Evolutionary conservation across 2,329 filamentous ascomycete genomes (phyloP), one percentile per base, ranked within the genome.

Genomic region (Alternaria arbusti): DNA sequence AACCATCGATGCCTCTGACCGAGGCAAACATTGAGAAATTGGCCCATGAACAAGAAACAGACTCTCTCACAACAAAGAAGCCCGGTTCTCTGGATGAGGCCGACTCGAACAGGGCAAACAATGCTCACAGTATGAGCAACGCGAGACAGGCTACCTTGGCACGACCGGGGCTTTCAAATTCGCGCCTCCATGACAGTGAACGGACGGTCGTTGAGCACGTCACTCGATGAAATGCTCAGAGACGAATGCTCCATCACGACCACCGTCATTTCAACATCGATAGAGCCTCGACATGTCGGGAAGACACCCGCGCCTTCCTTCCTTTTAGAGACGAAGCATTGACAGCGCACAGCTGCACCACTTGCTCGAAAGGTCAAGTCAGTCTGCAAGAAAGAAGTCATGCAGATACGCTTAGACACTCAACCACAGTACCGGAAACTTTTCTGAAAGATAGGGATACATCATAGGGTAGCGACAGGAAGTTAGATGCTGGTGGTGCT

Each of bases 21-120:
- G 70, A 72, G 63, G 79, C 78, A 54, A 80, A 80, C 62, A 77
- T 80, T 58, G 72, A 78, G 66, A 75, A 70, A 54, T 63, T 79
- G 10, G 68, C 65, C n/a, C 69, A 75, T 40, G 76, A 74, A 57
- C 73, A 74, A 49, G 74, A 78, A 44, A 63, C 51, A 11, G 72
- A 71, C 13, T 62, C 61, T 9, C 28, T 49, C 15, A 55, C 61
- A n/a, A 28, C 62, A 57, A 70, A 61, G 20, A 68, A 61, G 28
- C 15, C 59, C 12, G 61, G 32, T 13, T 70, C 68, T 30, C 59
- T 52, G 43, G 70, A 70, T 17, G 62, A 64, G 40, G 58, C 25
- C 5, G n/a, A 62, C 25, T 73, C 70, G n/a, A 69, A 66, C 28
- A 54, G 62, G 40, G 67, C 64, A 47, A 69, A 72, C 30, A 60